A percentile compares a stretch with the other conserved stretches of the same genome.
Conservation (phyloP, 805 yeast species). For the Pichia heedii region DNA sequence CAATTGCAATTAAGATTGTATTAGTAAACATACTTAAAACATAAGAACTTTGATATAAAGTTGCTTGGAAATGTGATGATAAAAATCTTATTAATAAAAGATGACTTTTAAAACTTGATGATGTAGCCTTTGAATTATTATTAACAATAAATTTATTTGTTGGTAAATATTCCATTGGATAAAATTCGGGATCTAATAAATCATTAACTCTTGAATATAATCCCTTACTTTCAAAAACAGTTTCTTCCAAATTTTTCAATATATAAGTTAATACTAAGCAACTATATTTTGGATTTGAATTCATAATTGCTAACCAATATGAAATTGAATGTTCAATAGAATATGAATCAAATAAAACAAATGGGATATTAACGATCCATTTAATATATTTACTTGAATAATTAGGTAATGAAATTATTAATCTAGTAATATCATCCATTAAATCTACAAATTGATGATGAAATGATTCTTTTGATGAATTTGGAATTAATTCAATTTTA, state of each 20-base stretch:
- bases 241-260: constrained; percentile 55
- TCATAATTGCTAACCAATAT: constrained; percentile 75
- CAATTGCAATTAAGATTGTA: constrained; percentile 47
- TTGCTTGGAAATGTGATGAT: constrained; percentile 71
- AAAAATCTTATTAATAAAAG: constrained; percentile 57
- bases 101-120: constrained; percentile 54
- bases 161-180: constrained; percentile 84
- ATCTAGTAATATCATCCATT: constrained; percentile 34
- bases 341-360: constrained; percentile 49
- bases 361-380: constrained; percentile 61
- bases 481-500: not conserved
- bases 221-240: constrained; percentile 54
- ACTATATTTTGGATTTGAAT: constrained; percentile 52
- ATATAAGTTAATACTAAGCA: constrained; percentile 60
- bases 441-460: constrained; percentile 31
- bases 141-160: constrained; percentile 55
- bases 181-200: constrained; percentile 47
- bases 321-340: constrained; percentile 57
- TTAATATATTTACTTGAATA: constrained; percentile 40
- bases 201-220: constrained; percentile 53
- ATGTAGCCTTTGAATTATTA: constrained; percentile 40
- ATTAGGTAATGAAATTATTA: constrained; percentile 30
- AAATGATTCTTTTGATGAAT: constrained; percentile 1
- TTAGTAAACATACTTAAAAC: constrained; percentile 60
- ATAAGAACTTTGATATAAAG: constrained; percentile 62